Evolutionary conservation across 179 eudicot genomes (phyloP).

Genomic region (Spinacia oleracea): DNA sequence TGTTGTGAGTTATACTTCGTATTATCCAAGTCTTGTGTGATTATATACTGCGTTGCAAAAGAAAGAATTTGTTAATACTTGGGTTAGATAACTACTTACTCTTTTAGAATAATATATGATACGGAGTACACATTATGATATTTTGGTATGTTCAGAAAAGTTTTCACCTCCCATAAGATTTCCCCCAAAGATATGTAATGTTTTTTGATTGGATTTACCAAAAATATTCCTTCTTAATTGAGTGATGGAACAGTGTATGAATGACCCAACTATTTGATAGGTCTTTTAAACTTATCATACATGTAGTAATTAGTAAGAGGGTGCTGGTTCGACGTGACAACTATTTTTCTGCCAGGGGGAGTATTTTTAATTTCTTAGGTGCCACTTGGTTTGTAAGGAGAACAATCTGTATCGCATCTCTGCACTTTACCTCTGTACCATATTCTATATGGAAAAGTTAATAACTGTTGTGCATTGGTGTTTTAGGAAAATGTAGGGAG

Average conservation of each 20-base stretch:
- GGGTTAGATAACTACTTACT: background rate
- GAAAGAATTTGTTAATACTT: background rate
- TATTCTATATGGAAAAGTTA: background rate
- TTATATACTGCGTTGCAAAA: background rate
- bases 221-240: background rate
- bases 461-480: background rate
- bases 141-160: background rate
- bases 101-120: background rate
- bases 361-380: background rate
- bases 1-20: slow-evolving; percentile 66
- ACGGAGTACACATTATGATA: background rate
- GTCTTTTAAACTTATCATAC: background rate
- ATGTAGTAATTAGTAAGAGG: background rate
- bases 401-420: slow-evolving; percentile 1
- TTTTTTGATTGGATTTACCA: background rate
- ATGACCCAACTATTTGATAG: background rate
- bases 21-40: background rate
- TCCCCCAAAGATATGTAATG: no score
- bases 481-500: background rate
- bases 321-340: background rate
- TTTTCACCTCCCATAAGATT: background rate
- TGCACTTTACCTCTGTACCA: background rate
- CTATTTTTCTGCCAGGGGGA: background rate
- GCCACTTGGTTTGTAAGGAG: background rate
- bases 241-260: background rate